Percentiles rank a stretch among this genome's conserved stretches.
Evolutionary conservation across 2,329 filamentous ascomycete genomes (phyloP).

Genomic region (Diaporthe citrichinensis): DNA sequence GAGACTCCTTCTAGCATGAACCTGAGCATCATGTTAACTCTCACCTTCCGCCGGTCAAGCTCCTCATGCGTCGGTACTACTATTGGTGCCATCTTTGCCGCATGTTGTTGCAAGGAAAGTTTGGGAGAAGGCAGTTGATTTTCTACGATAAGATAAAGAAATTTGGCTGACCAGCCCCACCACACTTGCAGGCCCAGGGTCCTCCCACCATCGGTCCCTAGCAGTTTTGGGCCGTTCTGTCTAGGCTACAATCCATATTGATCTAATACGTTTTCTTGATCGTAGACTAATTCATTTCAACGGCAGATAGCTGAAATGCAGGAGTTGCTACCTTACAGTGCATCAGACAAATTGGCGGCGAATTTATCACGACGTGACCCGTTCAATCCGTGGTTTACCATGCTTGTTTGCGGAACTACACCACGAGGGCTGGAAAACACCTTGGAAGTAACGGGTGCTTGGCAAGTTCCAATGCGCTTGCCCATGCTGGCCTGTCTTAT

Average conservation of each 20-base stretch:
- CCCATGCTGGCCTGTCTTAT: not conserved
- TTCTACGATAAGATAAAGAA: conserved; percentile 40
- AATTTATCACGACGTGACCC: too few species aligned
- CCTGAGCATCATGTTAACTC: conserved; percentile 45
- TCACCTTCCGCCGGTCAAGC: conserved; percentile 73
- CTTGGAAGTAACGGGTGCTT: not conserved
- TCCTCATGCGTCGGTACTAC: conserved; percentile 68
- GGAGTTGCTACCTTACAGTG: not conserved
- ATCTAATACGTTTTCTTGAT: not conserved
- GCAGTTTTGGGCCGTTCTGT: not conserved
- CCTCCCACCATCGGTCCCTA: not conserved
- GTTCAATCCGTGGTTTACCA: too few species aligned
- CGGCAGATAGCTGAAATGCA: not conserved
- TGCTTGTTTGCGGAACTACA: not conserved
- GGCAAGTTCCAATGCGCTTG: not conserved
- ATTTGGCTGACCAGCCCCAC: conserved; percentile 38
- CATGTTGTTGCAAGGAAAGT: conserved; percentile 32
- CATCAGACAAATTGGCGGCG: not conserved
- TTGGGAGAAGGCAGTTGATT: conserved; percentile 33
- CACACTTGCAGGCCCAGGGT: not conserved
- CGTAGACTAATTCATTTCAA: not conserved
- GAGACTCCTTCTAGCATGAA: not conserved
- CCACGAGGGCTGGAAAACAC: not conserved
- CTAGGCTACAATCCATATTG: not conserved
- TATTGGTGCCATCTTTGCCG: conserved; percentile 57